Evolutionary conservation across 75 land plant species (phyloP).

Genomic region (Picea glauca): DNA sequence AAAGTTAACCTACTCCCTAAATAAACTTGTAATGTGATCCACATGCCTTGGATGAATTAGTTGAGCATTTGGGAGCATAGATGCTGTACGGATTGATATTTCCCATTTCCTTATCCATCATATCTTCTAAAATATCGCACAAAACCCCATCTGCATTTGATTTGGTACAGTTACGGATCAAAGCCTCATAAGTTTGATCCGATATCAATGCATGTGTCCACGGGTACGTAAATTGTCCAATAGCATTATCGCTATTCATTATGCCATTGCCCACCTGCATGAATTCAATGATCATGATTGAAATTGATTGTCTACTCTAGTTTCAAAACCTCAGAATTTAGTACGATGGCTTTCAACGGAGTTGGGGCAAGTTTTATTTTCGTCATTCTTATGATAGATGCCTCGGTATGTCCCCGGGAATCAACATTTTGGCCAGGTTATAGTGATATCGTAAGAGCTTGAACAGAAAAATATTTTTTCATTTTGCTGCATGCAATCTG

Average conservation of each 20-base stretch:
- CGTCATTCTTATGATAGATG: too few species aligned
- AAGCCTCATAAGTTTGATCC: constrained; percentile 32
- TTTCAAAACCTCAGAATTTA: not conserved
- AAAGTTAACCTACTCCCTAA: not conserved
- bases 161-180: not conserved
- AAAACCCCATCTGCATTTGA: too few species aligned
- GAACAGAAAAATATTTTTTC: too few species aligned
- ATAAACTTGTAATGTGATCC: not conserved
- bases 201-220: constrained; percentile 88
- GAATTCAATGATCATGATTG: not conserved
- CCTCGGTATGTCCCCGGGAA: too few species aligned
- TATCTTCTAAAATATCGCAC: too few species aligned
- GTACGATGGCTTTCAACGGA: too few species aligned
- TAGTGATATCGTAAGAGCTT: too few species aligned
- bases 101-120: constrained; percentile 18
- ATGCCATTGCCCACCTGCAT: constrained; percentile 76
- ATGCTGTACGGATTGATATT: constrained; percentile 40
- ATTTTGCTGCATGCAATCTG: too few species aligned
- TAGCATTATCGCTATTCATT: constrained; percentile 53
- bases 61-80: constrained; percentile 22
- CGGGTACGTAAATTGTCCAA: constrained; percentile 54
- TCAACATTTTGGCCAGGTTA: too few species aligned
- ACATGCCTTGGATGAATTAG: constrained; percentile 16
- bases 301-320: not conserved
- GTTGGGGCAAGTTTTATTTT: too few species aligned